Percentiles rank a stretch among this genome's conserved stretches.
Evolutionary conservation across 2,329 filamentous ascomycete genomes (phyloP).

Genomic region (Lecanicillium sp.): DNA sequence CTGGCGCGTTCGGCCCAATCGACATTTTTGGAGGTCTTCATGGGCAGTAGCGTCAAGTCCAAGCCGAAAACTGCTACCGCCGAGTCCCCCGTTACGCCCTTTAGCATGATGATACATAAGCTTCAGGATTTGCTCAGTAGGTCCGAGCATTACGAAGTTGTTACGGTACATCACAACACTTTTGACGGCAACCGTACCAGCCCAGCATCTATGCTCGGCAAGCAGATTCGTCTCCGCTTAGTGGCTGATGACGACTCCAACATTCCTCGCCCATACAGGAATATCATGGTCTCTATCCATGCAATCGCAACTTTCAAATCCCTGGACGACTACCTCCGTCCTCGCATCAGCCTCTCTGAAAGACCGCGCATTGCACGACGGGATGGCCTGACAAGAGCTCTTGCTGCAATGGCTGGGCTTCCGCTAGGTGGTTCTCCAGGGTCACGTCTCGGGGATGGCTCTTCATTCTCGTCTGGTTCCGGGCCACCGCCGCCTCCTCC

Average conservation of each 20-base stretch:
- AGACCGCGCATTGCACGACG: slow-evolving; percentile 55
- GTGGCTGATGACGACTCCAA: slow-evolving; percentile 86
- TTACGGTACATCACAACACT: slow-evolving; percentile 89
- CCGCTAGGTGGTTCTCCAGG: slow-evolving; percentile 44
- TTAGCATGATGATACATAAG: slow-evolving; percentile 88
- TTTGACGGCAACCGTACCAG: slow-evolving; percentile 87
- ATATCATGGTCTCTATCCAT: slow-evolving; percentile 97
- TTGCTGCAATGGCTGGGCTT: slow-evolving; percentile 73
- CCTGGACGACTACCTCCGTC: slow-evolving; percentile 89
- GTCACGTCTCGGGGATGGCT: slow-evolving; percentile 40
- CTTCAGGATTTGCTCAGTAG: slow-evolving; percentile 92
- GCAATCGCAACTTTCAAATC: slow-evolving; percentile 98
- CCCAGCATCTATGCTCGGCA: slow-evolving; percentile 91
- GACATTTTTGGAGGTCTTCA: slow-evolving; percentile 86
- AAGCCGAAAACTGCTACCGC: slow-evolving; percentile 58
- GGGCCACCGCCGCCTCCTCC: slow-evolving; percentile 32
- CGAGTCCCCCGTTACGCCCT: slow-evolving; percentile 71
- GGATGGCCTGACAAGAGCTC: slow-evolving; percentile 59
- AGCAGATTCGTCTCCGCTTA: slow-evolving; percentile 85
- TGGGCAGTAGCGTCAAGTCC: slow-evolving; percentile 65
- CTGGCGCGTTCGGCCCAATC: slow-evolving; percentile 64
- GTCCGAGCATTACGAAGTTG: slow-evolving; percentile 95
- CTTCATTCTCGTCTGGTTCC: slow-evolving; percentile 31
- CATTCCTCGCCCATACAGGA: slow-evolving; percentile 79
- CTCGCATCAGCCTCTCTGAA: slow-evolving; percentile 77